A percentile compares a stretch with the other conserved stretches of the same genome.
These are phyloP conservation scores for Backusella psychrophila DNA, from an alignment of 192 early-diverging fungal genomes.

Conservation along the genomic window DNA sequence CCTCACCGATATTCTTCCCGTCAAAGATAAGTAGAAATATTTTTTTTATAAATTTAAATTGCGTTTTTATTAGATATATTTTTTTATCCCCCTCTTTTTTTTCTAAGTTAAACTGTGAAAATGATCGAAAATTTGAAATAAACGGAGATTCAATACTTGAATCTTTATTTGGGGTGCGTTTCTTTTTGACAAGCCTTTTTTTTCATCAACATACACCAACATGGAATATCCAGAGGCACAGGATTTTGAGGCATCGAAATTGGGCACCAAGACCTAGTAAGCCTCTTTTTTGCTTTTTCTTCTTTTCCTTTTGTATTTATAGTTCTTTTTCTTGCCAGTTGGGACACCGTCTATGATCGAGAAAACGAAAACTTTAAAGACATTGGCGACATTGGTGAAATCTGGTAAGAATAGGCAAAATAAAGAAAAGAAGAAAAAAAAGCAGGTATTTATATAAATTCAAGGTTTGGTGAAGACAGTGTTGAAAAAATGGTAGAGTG, in stretches of 20 bases:
- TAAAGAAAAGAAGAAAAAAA: neutral
- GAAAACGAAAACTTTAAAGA: conserved; percentile 82
- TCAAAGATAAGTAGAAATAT: too few relatives aligned
- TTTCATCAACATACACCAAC: neutral
- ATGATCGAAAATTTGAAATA: too few relatives aligned
- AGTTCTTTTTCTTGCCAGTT: conserved; percentile 39
- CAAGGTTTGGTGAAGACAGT: conserved; percentile 80
- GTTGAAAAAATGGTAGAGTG: conserved; percentile 88
- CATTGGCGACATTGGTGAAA: conserved; percentile 86
- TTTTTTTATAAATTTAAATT: too few relatives aligned
- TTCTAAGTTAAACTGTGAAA: too few relatives aligned
- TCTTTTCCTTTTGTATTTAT: neutral
- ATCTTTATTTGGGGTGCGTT: too few relatives aligned
- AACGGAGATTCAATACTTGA: too few relatives aligned
- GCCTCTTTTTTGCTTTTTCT: neutral
- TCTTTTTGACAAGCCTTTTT: neutral
- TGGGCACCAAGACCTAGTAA: conserved; percentile 66
- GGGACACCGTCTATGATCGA: conserved; percentile 80
- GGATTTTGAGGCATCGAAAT: conserved; percentile 50
- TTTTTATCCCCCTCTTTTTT: too few relatives aligned
- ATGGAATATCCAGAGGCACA: conserved; percentile 18
- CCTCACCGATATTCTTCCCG: too few relatives aligned
- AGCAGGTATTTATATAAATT: neutral
- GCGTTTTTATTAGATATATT: too few relatives aligned
- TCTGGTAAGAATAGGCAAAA: conserved; percentile 56